Evolutionary conservation across 148 eudicot species (phyloP), one percentile per base, ranked within the genome.

Genomic region (Gaultheria prostrata): DNA sequence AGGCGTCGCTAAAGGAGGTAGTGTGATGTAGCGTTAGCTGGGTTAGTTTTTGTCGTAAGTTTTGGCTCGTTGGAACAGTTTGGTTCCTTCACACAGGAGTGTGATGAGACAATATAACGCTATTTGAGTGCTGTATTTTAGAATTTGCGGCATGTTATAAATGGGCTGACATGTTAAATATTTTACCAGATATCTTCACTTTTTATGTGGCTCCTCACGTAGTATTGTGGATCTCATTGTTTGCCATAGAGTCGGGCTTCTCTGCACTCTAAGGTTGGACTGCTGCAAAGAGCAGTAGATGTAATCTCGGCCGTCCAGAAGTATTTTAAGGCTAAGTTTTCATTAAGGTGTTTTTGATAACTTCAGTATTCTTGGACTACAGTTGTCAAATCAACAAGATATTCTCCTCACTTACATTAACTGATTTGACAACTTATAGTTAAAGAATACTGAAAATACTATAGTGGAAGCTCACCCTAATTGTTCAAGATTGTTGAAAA

Each of bases 1-100:
- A 28, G 81, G 81, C 63, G 79, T 53, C 30, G 45, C 70, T 80
- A n/a, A 74, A 80, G 85, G 83, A 54, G 70, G 80, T 32, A 32
- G 39, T 28, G 33, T 26, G 17, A 14, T 13, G 39, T 26, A 65
- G 15, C 28, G 39, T 17, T 30, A 13, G 20, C 35, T 28, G 35
- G 39, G 72, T 28, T 67, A 67, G 35, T 30, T 67, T 24, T 28
- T 28, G 72, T 67, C 28, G 72, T 18, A 67, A 67, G 39, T 67
- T 67, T 67, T 28, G 72, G 39, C 18, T 67, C 72, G 13, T 67
- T 4, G 72, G 39, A 67, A 67, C 18, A 67, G 18, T 67, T 28
- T 67, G 72, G 72, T 12, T 12, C 72, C 39, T 30, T 67, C 20
- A 67, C 72, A 28, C 12, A 67, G 39, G 39, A 67, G 35, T 30